phyloP scores from a whole-genome alignment of 1,284 basidiomycete genomes.

The Puccinia hordei region DNA sequence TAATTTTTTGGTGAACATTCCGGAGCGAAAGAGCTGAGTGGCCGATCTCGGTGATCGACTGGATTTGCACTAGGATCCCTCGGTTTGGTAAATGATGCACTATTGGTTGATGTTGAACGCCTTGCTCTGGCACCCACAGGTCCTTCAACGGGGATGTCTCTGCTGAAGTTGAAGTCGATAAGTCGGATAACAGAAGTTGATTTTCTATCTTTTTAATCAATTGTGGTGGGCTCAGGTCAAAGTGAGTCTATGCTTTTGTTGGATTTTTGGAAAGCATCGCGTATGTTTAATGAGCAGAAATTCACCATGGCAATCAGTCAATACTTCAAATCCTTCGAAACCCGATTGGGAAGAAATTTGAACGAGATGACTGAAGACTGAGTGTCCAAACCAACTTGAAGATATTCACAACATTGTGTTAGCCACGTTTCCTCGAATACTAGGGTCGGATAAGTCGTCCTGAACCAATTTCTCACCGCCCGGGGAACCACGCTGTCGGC shows the following conservation, averaged over 20 bases:
- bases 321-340: background rate
- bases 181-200: constrained; percentile 54
- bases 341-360: background rate
- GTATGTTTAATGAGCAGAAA: background rate
- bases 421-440: constrained; percentile 54
- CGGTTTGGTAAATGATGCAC: background rate
- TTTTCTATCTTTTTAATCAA: constrained; percentile 54
- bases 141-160: background rate
- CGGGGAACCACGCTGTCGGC: constrained; percentile 1
- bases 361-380: background rate
- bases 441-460: constrained; percentile 53
- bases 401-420: constrained; percentile 53
- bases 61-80: constrained; percentile 52
- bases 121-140: background rate
- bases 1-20: constrained; percentile 50
- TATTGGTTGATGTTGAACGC: constrained; percentile 1
- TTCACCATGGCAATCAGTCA: background rate
- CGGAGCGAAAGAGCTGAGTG: constrained; percentile 46
- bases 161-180: constrained; percentile 52
- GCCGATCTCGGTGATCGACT: constrained; percentile 51
- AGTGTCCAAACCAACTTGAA: constrained; percentile 51
- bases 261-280: background rate
- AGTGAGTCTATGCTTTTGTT: constrained; percentile 39
- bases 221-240: constrained; percentile 18
- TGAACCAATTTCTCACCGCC: constrained; percentile 52